Evolutionary conservation across 1,284 basidiomycete genomes (phyloP).

Genomic region (Gastroboletus turbinatus): DNA sequence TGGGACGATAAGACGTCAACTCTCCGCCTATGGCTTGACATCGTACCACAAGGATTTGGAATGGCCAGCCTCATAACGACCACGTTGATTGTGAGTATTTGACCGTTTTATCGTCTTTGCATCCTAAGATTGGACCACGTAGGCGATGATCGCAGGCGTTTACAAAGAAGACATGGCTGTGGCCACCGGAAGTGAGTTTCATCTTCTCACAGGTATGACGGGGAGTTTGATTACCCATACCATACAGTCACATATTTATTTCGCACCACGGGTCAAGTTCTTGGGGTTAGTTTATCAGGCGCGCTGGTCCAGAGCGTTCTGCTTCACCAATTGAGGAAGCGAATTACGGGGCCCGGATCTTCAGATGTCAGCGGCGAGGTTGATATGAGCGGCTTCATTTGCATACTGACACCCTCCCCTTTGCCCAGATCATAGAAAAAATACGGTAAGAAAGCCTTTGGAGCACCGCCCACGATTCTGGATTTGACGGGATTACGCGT

Average conservation of each 20-base stretch:
- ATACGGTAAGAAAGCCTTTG: slow-evolving; percentile 52
- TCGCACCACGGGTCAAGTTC: slow-evolving; percentile 87
- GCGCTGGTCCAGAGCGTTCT: slow-evolving; percentile 79
- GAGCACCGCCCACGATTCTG: slow-evolving; percentile 17
- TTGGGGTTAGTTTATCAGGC: slow-evolving; percentile 84
- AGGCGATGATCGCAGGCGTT: slow-evolving; percentile 86
- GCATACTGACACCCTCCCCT: slow-evolving; percentile 25
- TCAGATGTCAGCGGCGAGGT: slow-evolving; percentile 54
- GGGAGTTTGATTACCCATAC: slow-evolving; percentile 2
- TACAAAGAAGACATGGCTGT: slow-evolving; percentile 81
- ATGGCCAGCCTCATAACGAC: slow-evolving; percentile 81
- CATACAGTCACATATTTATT: slow-evolving; percentile 83
- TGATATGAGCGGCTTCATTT: slow-evolving; percentile 24
- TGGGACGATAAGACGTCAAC: slow-evolving; percentile 65
- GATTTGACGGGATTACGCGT: slow-evolving; percentile 13
- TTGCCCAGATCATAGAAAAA: slow-evolving; percentile 60
- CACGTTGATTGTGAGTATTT: slow-evolving; percentile 67
- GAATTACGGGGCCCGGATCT: slow-evolving; percentile 75
- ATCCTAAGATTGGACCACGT: slow-evolving; percentile 11
- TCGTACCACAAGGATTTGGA: slow-evolving; percentile 80
- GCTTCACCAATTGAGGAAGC: slow-evolving; percentile 60
- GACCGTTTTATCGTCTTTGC: slow-evolving; percentile 1
- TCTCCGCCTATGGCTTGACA: slow-evolving; percentile 73
- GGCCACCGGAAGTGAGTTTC: slow-evolving; percentile 78
- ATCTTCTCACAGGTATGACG: slow-evolving; percentile 2